These are phyloP conservation scores for Penicillium roqueforti DNA, from an alignment of 495 filamentous ascomycete species.

Conservation along the genomic window DNA sequence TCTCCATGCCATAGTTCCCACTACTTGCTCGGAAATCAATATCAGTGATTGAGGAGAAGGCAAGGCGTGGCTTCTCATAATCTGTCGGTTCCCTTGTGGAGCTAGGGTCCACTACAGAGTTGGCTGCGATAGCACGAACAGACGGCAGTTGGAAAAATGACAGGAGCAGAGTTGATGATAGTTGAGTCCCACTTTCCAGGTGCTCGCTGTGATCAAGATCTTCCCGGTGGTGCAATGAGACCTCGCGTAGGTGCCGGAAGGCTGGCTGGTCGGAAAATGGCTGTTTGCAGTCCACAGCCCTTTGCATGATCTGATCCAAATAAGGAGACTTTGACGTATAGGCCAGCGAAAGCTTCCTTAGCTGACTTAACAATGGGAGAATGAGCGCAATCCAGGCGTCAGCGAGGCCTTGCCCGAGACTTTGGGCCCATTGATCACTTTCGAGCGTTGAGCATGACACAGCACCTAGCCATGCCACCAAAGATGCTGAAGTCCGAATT, in stretches of 20 bases:
- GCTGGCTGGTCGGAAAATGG: conserved; percentile 18
- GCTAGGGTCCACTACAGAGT: conserved; percentile 28
- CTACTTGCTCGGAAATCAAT: conserved; percentile 31
- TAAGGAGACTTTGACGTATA: conserved; percentile 20
- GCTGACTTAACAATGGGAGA: conserved; percentile 26
- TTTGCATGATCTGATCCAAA: conserved; percentile 22
- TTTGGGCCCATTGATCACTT: conserved; percentile 22
- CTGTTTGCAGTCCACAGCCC: conserved; percentile 18
- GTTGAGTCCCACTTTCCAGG: background rate
- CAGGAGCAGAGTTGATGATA: conserved; percentile 9
- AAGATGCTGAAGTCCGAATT: background rate
- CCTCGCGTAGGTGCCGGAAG: conserved; percentile 18
- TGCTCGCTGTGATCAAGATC: background rate
- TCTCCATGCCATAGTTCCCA: conserved; percentile 27
- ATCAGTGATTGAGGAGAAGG: conserved; percentile 22
- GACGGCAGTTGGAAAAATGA: conserved; percentile 31
- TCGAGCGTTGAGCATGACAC: conserved; percentile 23
- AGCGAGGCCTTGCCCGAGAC: conserved; percentile 19
- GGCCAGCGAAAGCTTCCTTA: conserved; percentile 22
- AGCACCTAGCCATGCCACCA: conserved; percentile 9
- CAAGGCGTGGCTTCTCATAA: background rate
- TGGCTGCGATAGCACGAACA: conserved; percentile 24
- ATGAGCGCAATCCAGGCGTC: conserved; percentile 34
- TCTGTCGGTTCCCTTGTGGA: background rate
- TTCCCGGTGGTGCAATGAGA: conserved; percentile 22